phyloP scores from a whole-genome alignment of 768 basidiomycete genomes.

The Lentinula lateritia region DNA sequence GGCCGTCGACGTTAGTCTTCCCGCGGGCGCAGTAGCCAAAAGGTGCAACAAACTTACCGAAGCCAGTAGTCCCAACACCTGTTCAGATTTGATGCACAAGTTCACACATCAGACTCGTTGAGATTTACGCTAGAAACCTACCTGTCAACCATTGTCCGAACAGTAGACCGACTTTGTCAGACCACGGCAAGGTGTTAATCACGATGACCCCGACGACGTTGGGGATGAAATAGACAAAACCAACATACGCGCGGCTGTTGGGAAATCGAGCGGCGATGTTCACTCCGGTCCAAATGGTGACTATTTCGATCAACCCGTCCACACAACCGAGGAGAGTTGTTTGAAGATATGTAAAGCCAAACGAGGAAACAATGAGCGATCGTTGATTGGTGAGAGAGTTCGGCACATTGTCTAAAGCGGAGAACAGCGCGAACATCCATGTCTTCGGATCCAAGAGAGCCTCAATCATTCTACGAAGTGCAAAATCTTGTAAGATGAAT shows the following conservation, averaged over 20 bases:
- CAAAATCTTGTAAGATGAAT: not conserved
- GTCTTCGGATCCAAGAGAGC: slow-evolving; percentile 66
- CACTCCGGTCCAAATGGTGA: slow-evolving; percentile 66
- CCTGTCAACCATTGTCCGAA: slow-evolving; percentile 53
- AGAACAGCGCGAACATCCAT: slow-evolving; percentile 71
- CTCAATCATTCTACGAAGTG: slow-evolving; percentile 51
- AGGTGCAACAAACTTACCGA: slow-evolving; percentile 21
- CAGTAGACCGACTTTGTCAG: slow-evolving; percentile 58
- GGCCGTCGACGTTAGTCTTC: not conserved
- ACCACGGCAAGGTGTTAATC: slow-evolving; percentile 61
- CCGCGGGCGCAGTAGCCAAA: not conserved
- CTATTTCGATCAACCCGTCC: slow-evolving; percentile 58
- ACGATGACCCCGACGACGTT: slow-evolving; percentile 59
- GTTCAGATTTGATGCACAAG: not conserved
- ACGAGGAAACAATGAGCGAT: slow-evolving; percentile 51
- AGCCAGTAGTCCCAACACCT: slow-evolving; percentile 52
- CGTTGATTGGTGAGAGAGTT: slow-evolving; percentile 39
- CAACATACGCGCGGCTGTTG: slow-evolving; percentile 61
- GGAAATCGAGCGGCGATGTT: slow-evolving; percentile 48
- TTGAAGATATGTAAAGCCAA: slow-evolving; percentile 59
- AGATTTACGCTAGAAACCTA: slow-evolving; percentile 13
- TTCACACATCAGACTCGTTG: not conserved
- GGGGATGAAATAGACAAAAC: slow-evolving; percentile 56
- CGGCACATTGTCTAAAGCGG: slow-evolving; percentile 55
- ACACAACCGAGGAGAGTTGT: slow-evolving; percentile 70